Evolutionary conservation across 176 grass and related monocot species (phyloP).

Genomic region (Carex myosuroides): DNA sequence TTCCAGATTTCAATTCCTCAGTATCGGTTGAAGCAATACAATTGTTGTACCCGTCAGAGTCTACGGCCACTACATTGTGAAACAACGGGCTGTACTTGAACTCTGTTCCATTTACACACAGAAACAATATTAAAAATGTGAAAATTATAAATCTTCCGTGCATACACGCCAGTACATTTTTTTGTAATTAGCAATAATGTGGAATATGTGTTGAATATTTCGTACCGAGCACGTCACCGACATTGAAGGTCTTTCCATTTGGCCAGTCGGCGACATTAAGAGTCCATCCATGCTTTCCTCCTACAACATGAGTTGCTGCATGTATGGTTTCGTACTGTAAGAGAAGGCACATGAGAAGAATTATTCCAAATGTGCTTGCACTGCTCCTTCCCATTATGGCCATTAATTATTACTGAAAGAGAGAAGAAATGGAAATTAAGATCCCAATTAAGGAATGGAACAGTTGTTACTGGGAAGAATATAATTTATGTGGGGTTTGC

Average conservation of each 20-base stretch:
- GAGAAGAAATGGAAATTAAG: background rate
- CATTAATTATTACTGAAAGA: conserved; percentile 20
- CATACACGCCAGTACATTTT: background rate
- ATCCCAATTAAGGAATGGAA: background rate
- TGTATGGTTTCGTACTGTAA: background rate
- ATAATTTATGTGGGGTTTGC: background rate
- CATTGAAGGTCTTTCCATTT: conserved; percentile 60
- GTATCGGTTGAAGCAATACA: conserved; percentile 3
- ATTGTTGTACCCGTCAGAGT: conserved; percentile 29
- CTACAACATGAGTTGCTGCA: conserved; percentile 51
- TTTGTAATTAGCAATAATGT: background rate
- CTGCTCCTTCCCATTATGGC: conserved; percentile 66
- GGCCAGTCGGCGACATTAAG: conserved; percentile 42
- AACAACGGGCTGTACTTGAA: conserved; percentile 46
- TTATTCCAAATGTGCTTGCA: conserved; percentile 23
- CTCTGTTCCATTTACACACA: conserved; percentile 27
- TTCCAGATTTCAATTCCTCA: background rate
- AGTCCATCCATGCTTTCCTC: conserved; percentile 43
- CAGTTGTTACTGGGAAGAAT: background rate
- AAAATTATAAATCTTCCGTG: background rate
- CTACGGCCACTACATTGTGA: conserved; percentile 56
- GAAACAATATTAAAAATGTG: background rate
- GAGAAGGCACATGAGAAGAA: background rate
- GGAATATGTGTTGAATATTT: background rate
- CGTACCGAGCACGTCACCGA: conserved; percentile 51